Base-by-base conservation (phyloP, 106 monocot species). In the Hemerocallis citrina region DNA sequence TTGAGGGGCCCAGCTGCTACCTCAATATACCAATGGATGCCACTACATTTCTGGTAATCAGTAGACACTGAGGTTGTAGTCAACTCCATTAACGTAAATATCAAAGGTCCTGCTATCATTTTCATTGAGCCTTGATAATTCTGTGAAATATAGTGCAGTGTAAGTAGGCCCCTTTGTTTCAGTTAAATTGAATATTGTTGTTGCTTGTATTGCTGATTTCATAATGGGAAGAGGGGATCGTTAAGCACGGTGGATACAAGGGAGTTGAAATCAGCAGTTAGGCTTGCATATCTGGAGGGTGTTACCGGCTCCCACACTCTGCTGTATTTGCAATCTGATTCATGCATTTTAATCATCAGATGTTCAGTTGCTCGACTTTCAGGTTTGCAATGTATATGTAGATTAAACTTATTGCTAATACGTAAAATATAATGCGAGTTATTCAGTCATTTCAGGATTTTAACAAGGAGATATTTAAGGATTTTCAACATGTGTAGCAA, bases 1-100 rank as follows among this genome's bases (percentile, higher is more conserved):
- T 50, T 64, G 33, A 64, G 22, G 0, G 1, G 4, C 12, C 10
- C 47, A 13, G 11, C 19, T 14, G 24, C 8, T 3, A 49, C 48
- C 17, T 8, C n/a, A 17, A 32, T 20, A 47, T 32, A 8, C 7
- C 47, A 34, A 50, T 49, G 34, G 2, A 50, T 21, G 34, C 50
- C 64, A 50, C 34, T 50, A 35, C 49, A 48, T 47, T 2, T 34
- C 20, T 48, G 48, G 22, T 64, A 49, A 2, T 20, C n/a, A 0
- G 27, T 47, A 47, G 64, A 47, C 4, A 64, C 4, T 15, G 16
- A 49, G 48, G 21, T 64, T 47, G 49, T 49, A 64, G 8, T 64
- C 47, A 23, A 31, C 32, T 30, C 64, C 64, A 45, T 49, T 50
- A 12, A 64, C 1, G 49, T 49, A 50, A 8, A 64, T 22, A 34